Evolutionary conservation across 306 rosid genomes (phyloP).

Genomic region (Mimosa bimucronata): DNA sequence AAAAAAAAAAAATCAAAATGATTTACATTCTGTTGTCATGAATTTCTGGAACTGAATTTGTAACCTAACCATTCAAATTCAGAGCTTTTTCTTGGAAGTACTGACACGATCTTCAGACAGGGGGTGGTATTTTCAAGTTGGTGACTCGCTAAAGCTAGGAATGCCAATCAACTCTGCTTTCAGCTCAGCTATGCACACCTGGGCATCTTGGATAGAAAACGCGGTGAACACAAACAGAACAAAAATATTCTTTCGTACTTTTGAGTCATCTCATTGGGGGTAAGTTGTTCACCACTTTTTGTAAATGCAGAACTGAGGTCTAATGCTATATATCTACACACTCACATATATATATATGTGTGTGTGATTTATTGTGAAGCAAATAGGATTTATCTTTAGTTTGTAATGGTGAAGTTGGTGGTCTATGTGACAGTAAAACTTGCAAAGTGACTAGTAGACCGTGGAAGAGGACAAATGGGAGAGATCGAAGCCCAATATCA

Average conservation of each 20-base stretch:
- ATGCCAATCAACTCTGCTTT: slow-evolving; percentile 80
- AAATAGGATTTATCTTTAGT: not conserved
- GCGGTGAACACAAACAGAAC: slow-evolving; percentile 65
- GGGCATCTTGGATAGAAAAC: slow-evolving; percentile 88
- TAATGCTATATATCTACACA: not conserved
- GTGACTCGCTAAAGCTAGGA: slow-evolving; percentile 82
- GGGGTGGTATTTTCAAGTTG: slow-evolving; percentile 95
- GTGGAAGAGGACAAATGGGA: slow-evolving; percentile 58
- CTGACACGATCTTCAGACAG: slow-evolving; percentile 64
- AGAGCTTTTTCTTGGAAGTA: not conserved
- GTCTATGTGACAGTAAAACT: slow-evolving; percentile 52
- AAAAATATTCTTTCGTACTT: slow-evolving; percentile 81
- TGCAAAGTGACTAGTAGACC: slow-evolving; percentile 77
- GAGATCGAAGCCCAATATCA: slow-evolving; percentile 61
- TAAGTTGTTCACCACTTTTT: slow-evolving; percentile 34
- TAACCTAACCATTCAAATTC: not conserved
- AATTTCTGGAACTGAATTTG: not conserved
- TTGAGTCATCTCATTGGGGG: slow-evolving; percentile 91
- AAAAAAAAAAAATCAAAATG: too few species aligned
- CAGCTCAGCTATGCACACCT: slow-evolving; percentile 67
- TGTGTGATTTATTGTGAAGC: not conserved
- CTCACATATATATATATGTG: not conserved
- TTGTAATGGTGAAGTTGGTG: slow-evolving; percentile 25
- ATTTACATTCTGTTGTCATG: not conserved
- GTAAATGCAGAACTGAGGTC: not conserved